Evolutionary conservation across 2,329 filamentous ascomycete species (phyloP), one percentile per base, ranked within the genome.

Genomic region (Arthroderma sp.): DNA sequence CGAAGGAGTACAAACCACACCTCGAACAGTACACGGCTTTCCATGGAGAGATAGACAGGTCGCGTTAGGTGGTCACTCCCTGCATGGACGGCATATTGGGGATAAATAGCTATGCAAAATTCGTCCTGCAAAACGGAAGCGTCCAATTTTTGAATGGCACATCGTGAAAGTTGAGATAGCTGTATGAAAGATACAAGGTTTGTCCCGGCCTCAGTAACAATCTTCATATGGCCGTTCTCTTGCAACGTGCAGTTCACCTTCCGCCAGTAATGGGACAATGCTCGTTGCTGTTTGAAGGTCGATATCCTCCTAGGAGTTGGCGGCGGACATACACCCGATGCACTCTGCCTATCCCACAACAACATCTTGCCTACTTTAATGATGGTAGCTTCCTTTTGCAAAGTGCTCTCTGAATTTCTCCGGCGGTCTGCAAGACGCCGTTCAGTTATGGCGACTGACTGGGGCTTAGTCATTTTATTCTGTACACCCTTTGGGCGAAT

Each of bases 361-460:
- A 90, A 84, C 67, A 95, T 82, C 67, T 90, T 91, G 57, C 90
- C 93, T 52, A 96, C 88, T 69, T 97, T 98, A 75, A 97, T 97
- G 63, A 97, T 93, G 57, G 86, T 83, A 2, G 83, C 81, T 61
- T 89, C 85, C 67, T 85, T 93, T 28, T 79, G 74, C 28, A 77
- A 66, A 1, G 78, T 77, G 54, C 66, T 73, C 60, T 76, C 74
- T 8, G 75, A 77, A 56, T 74, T 72, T 57, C 74, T 67, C 58
- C 75, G 70, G 35, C 73, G 72, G 28, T 76, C 73, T 2, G 68
- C 66, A 41, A 73, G 63, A 38, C 72, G 73, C 47, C 72, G 71
- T 44, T 76, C 74, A 19, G 68, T 67, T 52, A 76, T 75, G 23
- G 72, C 66, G 37, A 75, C 69, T 4, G 71, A 69, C 60, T 77